Evolutionary conservation across 345 rosid genomes (phyloP).

Genomic region (thale cress (Arabidopsis thaliana)): TAIR10.1 NC_003076.8:3417001-3417500

Average conservation of each 20-base stretch:
- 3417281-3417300: conserved; percentile 19
- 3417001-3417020: conserved; percentile 19
- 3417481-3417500: no score
- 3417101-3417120: conserved; percentile 96
- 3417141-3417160: conserved; percentile 94
- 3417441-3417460: no score
- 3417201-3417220: no score
- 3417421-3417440: not conserved
- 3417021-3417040: conserved; percentile 60
- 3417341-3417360: conserved; percentile 97
- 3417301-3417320: conserved; percentile 96
- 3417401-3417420: conserved; percentile 77
- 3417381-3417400: conserved; percentile 75
- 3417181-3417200: conserved; percentile 35
- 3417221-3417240: no score
- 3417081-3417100: conserved; percentile 98
- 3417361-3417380: conserved; percentile 90
- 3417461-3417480: no score
- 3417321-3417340: conserved; percentile 97
- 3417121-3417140: conserved; percentile 99
- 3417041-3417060: conserved; percentile 69
- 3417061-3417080: conserved; percentile 99
- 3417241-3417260: no score
- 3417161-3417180: conserved; percentile 67
- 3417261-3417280: no score